Evolutionary conservation across 2,329 filamentous ascomycete genomes (phyloP).

Genomic region (Microthyrium microscopicum): DNA sequence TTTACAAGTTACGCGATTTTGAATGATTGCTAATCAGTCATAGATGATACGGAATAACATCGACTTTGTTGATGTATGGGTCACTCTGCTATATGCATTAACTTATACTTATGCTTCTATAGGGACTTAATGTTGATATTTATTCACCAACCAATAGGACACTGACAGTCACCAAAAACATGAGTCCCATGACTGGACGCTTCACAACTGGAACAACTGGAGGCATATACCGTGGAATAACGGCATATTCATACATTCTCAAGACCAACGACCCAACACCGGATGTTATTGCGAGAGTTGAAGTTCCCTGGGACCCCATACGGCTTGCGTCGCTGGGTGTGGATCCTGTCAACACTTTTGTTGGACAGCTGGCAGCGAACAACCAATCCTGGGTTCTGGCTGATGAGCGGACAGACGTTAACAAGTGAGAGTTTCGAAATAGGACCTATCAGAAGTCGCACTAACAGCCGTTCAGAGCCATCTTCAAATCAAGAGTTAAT

Average conservation of each 20-base stretch:
- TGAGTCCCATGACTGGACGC: slow-evolving; percentile 13
- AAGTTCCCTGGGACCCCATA: slow-evolving; percentile 16
- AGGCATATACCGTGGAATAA: slow-evolving; percentile 15
- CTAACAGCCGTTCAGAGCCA: too few species aligned
- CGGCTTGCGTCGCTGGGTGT: slow-evolving; percentile 12
- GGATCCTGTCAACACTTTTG: slow-evolving; percentile 10
- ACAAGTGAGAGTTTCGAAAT: too few species aligned
- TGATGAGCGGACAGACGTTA: slow-evolving; percentile 17
- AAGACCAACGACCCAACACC: slow-evolving; percentile 17
- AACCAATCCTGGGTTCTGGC: slow-evolving; percentile 20
- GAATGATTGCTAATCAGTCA: too few species aligned
- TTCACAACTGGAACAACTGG: slow-evolving; percentile 18
- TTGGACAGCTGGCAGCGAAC: slow-evolving; percentile 9
- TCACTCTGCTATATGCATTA: too few species aligned
- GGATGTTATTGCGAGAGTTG: slow-evolving; percentile 20
- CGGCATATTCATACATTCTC: slow-evolving; percentile 18
- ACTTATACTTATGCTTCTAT: too few species aligned
- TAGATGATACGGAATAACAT: too few species aligned
- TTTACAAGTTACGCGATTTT: too few species aligned
- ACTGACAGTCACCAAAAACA: slow-evolving; percentile 17
- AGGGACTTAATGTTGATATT: slow-evolving; percentile 18
- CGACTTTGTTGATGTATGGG: too few species aligned
- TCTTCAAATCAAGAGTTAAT: slow-evolving; percentile 15
- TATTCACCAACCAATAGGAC: slow-evolving; percentile 18
- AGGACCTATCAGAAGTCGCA: too few species aligned